Base-by-base conservation (phyloP, 805 yeast genomes). In the Lipomyces sp. region DNA sequence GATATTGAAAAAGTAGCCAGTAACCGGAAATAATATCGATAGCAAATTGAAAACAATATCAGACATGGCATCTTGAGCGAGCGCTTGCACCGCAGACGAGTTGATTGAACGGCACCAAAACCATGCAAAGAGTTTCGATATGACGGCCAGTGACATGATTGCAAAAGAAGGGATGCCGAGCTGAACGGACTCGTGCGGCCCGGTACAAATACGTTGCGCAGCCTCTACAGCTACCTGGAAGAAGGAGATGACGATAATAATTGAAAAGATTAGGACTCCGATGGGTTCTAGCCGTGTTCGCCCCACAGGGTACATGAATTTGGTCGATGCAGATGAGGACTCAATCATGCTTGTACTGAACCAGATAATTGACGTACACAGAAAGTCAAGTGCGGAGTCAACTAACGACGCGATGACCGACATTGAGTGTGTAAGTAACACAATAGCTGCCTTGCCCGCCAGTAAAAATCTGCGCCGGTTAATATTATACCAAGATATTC, bases 41-140 rank as follows among this genome's bases (percentile, higher is more conserved):
- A 64, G 30, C n/a, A 68, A 45, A 34, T 90, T 90, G 80, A 90
- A 90, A 2, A 89, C 83, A 39, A 90, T 84, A 76, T 90, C 96
- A 0, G 93, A 90, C 77, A 83, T 81, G 0, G 95, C 95, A 77
- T 90, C 96, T 76, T 89, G 94, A 1, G 93, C 90, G 63, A 90
- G 79, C 0, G 96, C 96, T 73, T 86, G 89, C 1, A 90, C 88
- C 0, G 92, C 86, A 18, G 88, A 84, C 15, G 91, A 87, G 18
- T 82, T 78, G 67, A 88, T 83, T 13, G 80, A 77, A 51, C 83
- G 78, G 74, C 94, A 90, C 85, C 90, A 85, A 11, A 84, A 35
- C 82, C 85, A 90, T 72, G 92, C 87, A 1, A 80, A 81, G 4
- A 86, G 71, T 73, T 90, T 90, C 35, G 84, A 80, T 3, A 84